phyloP scores from a whole-genome alignment of 192 early-diverging fungal species.

The Backusella circina region DNA sequence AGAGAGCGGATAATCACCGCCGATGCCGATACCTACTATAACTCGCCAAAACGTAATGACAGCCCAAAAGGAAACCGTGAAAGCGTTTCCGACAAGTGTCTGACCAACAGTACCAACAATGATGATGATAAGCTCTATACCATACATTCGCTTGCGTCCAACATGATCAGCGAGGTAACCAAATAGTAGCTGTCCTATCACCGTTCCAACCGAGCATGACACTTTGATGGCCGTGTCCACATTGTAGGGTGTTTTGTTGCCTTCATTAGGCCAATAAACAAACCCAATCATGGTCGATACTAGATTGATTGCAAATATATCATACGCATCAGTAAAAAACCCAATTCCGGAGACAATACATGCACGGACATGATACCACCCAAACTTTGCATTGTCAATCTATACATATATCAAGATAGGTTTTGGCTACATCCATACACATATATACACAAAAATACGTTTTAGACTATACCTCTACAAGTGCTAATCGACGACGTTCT shows the following conservation, averaged over 20 bases:
- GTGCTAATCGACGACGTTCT: conserved; percentile 18
- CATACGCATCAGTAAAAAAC: conserved; percentile 93
- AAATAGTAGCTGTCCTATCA: conserved; percentile 89
- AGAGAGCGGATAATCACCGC: conserved; percentile 95
- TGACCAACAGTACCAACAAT: conserved; percentile 84
- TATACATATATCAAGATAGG: conserved; percentile 11
- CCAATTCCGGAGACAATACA: conserved; percentile 73
- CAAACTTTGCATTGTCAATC: conserved; percentile 75
- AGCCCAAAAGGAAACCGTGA: conserved; percentile 60
- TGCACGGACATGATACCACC: conserved; percentile 75
- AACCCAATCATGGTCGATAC: conserved; percentile 81
- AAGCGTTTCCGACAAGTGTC: conserved; percentile 69
- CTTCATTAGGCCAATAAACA: conserved; percentile 52
- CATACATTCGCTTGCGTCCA: conserved; percentile 89
- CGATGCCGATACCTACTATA: conserved; percentile 89
- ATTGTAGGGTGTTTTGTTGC: conserved; percentile 51
- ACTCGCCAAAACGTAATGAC: conserved; percentile 86
- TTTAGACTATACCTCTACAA: conserved; percentile 16
- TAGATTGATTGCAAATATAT: conserved; percentile 91
- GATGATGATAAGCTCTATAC: conserved; percentile 88
- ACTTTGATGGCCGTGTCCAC: conserved; percentile 88
- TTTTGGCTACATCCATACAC: no score
- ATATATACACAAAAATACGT: no score
- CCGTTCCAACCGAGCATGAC: conserved; percentile 83
- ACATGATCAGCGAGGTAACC: conserved; percentile 80